Conservation (phyloP, 2,329 filamentous ascomycete species). For the Shiraia sp. region DNA sequence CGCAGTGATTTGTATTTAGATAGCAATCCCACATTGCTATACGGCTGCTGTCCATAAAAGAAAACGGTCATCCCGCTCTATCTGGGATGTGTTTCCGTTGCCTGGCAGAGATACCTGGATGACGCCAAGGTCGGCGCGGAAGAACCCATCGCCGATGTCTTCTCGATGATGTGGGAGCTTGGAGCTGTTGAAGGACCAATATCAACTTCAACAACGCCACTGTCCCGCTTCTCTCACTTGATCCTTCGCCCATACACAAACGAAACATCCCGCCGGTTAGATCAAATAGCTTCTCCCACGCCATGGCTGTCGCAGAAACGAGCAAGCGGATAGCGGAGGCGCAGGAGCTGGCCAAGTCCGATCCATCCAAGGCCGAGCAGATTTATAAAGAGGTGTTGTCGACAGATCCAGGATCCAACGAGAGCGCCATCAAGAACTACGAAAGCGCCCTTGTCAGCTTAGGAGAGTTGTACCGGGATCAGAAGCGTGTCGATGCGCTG, state of each 20-base stretch:
- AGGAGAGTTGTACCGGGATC: constrained; percentile 90
- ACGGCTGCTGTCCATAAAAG: no score
- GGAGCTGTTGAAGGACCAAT: constrained; percentile 14
- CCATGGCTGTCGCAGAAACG: constrained; percentile 50
- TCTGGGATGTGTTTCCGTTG: no score
- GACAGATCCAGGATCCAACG: constrained; percentile 79
- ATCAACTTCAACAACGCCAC: constrained; percentile 10
- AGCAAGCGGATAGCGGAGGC: constrained; percentile 81
- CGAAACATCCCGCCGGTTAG: neutral
- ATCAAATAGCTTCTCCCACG: constrained; percentile 8
- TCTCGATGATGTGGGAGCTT: constrained; percentile 17
- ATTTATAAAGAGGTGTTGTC: constrained; percentile 90
- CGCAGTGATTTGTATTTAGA: no score
- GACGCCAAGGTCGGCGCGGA: constrained; percentile 7
- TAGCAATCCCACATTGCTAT: no score
- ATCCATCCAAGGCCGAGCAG: constrained; percentile 81
- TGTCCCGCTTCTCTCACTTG: constrained; percentile 5
- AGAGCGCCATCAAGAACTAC: constrained; percentile 87
- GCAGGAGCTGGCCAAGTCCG: constrained; percentile 77
- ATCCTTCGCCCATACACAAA: constrained; percentile 2
- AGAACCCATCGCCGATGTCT: constrained; percentile 9
- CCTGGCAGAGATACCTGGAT: no score
- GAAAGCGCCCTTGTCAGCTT: constrained; percentile 85
- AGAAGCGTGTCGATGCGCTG: constrained; percentile 80
- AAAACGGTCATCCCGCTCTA: no score